phyloP scores from a whole-genome alignment of 306 rosid species.

The Leucaena leucocephala region DNA sequence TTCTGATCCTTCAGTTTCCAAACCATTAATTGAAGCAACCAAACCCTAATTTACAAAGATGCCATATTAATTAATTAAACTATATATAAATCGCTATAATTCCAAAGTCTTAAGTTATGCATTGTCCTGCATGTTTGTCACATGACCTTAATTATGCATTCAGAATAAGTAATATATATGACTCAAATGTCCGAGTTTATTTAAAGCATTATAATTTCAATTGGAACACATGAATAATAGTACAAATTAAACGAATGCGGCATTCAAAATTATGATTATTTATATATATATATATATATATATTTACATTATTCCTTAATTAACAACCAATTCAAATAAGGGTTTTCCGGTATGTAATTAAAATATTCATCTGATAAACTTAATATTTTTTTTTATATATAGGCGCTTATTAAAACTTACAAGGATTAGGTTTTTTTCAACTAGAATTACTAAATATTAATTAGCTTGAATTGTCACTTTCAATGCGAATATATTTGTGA shows the following conservation, averaged over 20 bases:
- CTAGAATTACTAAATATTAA: too few relatives aligned
- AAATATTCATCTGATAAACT: neutral
- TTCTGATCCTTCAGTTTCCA: neutral
- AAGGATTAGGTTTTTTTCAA: too few relatives aligned
- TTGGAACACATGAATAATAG: neutral
- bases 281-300: too few relatives aligned
- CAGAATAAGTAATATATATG: too few relatives aligned
- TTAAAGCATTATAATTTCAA: neutral
- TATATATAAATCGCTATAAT: too few relatives aligned
- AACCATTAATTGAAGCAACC: constrained; percentile 27
- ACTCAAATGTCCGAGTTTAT: neutral
- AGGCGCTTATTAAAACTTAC: too few relatives aligned
- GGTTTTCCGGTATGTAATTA: neutral
- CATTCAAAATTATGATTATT: too few relatives aligned
- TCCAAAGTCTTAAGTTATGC: neutral
- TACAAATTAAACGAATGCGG: neutral
- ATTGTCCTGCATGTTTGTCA: neutral
- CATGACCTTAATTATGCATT: neutral
- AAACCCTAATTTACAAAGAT: neutral
- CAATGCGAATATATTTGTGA: neutral
- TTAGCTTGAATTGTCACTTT: too few relatives aligned
- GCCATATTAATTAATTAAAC: neutral
- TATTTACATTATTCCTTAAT: too few relatives aligned
- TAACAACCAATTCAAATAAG: neutral
- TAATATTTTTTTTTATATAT: too few relatives aligned